Percentiles rank a stretch among this genome's conserved stretches.
These are phyloP conservation scores for Naganishia antarctica DNA, from an alignment of 768 basidiomycete genomes.

Conservation along the genomic window DNA sequence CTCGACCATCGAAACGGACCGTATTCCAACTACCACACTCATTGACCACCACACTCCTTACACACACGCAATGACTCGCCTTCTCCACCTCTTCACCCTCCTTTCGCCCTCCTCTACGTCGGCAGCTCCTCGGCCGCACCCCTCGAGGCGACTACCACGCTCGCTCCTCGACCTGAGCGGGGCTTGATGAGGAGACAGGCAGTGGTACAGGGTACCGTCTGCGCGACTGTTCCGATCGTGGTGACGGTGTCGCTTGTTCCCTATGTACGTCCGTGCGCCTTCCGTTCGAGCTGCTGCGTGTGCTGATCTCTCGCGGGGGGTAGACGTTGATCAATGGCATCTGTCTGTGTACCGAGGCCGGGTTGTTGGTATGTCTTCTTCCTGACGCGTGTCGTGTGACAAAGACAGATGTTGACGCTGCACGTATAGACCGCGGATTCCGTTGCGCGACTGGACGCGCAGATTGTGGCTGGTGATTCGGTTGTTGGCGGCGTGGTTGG, in stretches of 20 bases:
- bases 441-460: not conserved
- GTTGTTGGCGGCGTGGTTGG: not conserved
- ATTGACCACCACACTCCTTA: not conserved
- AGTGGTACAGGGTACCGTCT: not conserved
- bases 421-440: not conserved
- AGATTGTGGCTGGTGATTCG: not conserved
- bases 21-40: not conserved
- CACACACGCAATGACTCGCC: not conserved
- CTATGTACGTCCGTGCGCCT: not conserved
- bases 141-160: not conserved
- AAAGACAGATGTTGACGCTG: not conserved
- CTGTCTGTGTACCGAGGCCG: conserved; percentile 13
- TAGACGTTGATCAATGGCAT: conserved; percentile 16
- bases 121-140: not conserved
- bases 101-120: not conserved
- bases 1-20: no score
- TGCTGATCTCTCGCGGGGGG: no score
- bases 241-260: not conserved
- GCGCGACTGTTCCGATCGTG: not conserved
- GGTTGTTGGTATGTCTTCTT: not conserved
- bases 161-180: not conserved
- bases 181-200: not conserved
- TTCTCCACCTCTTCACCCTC: not conserved
- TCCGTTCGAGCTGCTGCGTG: not conserved
- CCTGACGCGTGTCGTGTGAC: no score